Evolutionary conservation across 2,329 filamentous ascomycete genomes (phyloP).

Genomic region (Thelonectria rubi): DNA sequence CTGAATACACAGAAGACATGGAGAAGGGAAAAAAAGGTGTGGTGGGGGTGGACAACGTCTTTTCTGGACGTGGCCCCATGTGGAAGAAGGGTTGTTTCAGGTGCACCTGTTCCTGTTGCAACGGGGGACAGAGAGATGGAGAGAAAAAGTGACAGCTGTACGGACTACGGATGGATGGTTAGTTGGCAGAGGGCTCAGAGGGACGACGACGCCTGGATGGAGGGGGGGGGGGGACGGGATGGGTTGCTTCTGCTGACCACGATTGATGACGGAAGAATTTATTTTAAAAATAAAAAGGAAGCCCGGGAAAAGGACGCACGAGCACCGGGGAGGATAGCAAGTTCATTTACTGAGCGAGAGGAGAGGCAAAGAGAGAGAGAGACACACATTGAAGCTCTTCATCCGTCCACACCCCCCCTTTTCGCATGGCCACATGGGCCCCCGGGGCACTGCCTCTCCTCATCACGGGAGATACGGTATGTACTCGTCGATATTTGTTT

Average conservation of each 20-base stretch:
- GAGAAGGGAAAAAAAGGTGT: slow-evolving; percentile 5
- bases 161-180: too few species aligned
- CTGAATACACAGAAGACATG: too few species aligned
- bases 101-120: slow-evolving; percentile 26
- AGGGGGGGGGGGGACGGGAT: too few species aligned
- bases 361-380: neutral
- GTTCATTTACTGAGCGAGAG: too few species aligned
- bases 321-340: neutral
- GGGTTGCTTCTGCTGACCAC: neutral
- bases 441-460: neutral
- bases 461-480: neutral
- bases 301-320: slow-evolving; percentile 6
- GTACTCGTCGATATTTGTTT: neutral
- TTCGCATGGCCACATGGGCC: neutral
- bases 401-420: slow-evolving; percentile 13
- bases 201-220: too few species aligned
- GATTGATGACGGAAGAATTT: slow-evolving; percentile 11
- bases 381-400: neutral
- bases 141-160: neutral
- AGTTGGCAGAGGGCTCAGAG: too few species aligned
- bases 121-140: slow-evolving; percentile 10
- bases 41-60: slow-evolving; percentile 3
- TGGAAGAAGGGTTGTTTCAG: slow-evolving; percentile 24
- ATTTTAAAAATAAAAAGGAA: neutral
- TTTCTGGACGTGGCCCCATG: slow-evolving; percentile 14